A percentile compares a stretch with the other conserved stretches of the same genome.
Evolutionary conservation across 768 basidiomycete species (phyloP).

Genomic region (Suillus plorans): DNA sequence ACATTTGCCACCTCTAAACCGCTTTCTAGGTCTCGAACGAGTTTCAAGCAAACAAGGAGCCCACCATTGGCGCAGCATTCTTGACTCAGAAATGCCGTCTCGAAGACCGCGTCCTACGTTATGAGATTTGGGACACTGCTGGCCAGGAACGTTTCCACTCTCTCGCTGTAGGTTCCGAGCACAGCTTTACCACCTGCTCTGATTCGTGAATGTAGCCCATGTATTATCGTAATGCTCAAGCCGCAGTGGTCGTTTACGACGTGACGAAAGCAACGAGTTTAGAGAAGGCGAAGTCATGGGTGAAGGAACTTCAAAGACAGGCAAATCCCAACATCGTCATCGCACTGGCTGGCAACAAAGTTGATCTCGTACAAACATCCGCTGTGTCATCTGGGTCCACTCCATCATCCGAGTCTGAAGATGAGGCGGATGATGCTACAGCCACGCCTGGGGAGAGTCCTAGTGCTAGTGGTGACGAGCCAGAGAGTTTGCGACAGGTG

Average conservation of each 20-base stretch:
- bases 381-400: constrained; percentile 47
- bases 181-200: constrained; percentile 6
- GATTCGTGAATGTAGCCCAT: constrained; percentile 63
- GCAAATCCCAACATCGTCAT: constrained; percentile 99
- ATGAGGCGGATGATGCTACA: constrained; percentile 91
- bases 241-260: constrained; percentile 98
- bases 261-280: constrained; percentile 94
- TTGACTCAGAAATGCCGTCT: constrained; percentile 93
- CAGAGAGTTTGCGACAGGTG: constrained; percentile 84
- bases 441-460: constrained; percentile 75
- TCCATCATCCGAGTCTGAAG: constrained; percentile 70
- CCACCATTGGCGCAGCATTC: constrained; percentile 97
- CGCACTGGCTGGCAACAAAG: constrained; percentile 96
- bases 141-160: constrained; percentile 98
- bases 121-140: constrained; percentile 98
- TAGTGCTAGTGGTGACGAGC: constrained; percentile 48
- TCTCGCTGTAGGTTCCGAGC: constrained; percentile 66
- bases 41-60: constrained; percentile 98
- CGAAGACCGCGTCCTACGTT: constrained; percentile 90
- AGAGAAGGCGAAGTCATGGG: constrained; percentile 99
- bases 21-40: constrained; percentile 82
- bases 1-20: constrained; percentile 6
- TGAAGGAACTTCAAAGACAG: constrained; percentile 97
- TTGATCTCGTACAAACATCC: constrained; percentile 81
- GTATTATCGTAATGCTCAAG: constrained; percentile 98